Percentiles rank a stretch among this genome's conserved stretches.
Conservation (phyloP, 345 rosid species). For the Cardamine occulta region DNA sequence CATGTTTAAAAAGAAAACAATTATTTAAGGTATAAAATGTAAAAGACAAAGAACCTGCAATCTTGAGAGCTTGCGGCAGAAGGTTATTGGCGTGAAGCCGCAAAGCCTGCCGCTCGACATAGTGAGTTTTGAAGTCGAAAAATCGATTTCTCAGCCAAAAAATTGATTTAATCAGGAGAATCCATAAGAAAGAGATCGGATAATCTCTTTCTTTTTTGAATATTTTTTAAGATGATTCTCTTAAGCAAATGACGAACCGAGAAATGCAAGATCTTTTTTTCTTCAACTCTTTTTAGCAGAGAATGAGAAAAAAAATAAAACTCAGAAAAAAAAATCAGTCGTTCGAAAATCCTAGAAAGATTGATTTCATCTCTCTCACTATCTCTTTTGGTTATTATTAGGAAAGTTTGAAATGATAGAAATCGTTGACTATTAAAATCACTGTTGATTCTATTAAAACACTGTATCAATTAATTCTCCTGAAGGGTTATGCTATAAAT, state of each 20-base stretch:
- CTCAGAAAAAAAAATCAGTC: constrained; percentile 10
- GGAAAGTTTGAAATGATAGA: constrained; percentile 19
- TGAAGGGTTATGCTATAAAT: constrained; percentile 34
- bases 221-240: constrained; percentile 12
- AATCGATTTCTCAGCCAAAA: constrained; percentile 23
- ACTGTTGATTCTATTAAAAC: constrained; percentile 21
- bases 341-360: constrained; percentile 5
- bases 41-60: constrained; percentile 48
- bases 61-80: constrained; percentile 48
- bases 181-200: constrained; percentile 30
- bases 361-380: not conserved
- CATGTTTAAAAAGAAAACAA: not conserved
- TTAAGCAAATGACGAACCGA: not conserved
- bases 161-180: constrained; percentile 8
- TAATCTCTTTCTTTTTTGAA: constrained; percentile 33
- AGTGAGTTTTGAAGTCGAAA: constrained; percentile 25
- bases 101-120: constrained; percentile 54
- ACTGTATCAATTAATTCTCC: constrained; percentile 17
- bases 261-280: constrained; percentile 4
- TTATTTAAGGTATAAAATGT: not conserved
- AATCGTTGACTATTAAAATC: constrained; percentile 25
- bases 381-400: constrained; percentile 35
- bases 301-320: not conserved
- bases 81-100: constrained; percentile 52
- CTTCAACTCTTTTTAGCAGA: constrained; percentile 22